Evolutionary conservation across 1,284 basidiomycete genomes (phyloP), one percentile per base, ranked within the genome.

Genomic region (Mixia osmundae): DNA sequence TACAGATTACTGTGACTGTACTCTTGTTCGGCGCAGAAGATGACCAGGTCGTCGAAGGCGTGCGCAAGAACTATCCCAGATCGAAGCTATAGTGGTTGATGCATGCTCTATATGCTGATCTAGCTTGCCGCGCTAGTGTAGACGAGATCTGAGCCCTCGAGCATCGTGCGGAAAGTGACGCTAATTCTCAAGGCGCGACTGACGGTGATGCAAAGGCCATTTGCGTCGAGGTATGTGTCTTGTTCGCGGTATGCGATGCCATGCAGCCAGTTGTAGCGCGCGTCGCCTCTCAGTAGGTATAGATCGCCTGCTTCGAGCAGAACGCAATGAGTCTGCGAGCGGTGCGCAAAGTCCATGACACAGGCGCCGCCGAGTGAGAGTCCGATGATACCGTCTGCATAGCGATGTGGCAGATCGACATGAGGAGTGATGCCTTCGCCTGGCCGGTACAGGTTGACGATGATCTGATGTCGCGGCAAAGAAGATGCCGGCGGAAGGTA

Each of bases 361-460:
- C 69, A 75, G 11, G 70, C 67, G 30, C 70, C 70, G 12, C 68
- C 65, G 23, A 82, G 57, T 47, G 72, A 77, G 39, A 80, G 64
- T 9, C 74, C 75, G 24, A 80, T 63, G 43, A 82, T 79, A 2
- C 74, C 76, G 50, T 80, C 76, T 10, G 66, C 74, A 48, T 72
- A 82, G 14, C 78, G 66, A 28, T 62, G 59, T 6, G 76, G 61
- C 25, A 82, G 59, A 50, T 82, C 78, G 30, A 43, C 41, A 46
- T 80, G 77, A 0, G 75, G 64, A 1, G 68, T 61, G 44, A 82
- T 80, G 8, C 78, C 77, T 50, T 79, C 71, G 1, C 76, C 76
- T 0, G 74, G 73, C 33, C 59, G 57, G 50, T 82, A 82, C 3
- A 76, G 57, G 51, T 82, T 82, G 36, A 82, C 47, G 39, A 82